Conservation (phyloP, 805 yeast species). For the Candida palmyrensis region DNA sequence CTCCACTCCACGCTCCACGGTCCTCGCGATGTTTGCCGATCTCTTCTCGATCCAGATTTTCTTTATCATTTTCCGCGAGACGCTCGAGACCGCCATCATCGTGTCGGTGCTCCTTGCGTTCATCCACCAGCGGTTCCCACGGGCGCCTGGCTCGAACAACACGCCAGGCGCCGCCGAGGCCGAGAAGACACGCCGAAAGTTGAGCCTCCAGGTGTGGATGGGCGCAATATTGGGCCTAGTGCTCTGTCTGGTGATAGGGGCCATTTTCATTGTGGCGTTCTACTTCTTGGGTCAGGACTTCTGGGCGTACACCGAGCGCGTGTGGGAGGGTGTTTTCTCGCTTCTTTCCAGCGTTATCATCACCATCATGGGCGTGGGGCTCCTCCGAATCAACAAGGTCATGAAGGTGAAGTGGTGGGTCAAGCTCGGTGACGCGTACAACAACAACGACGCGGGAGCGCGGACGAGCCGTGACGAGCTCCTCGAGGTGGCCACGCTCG, state of each 20-base stretch:
- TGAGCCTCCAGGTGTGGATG: constrained; percentile 70
- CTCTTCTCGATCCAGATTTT: constrained; percentile 69
- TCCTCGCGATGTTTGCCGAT: constrained; percentile 21
- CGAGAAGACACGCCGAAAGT: constrained; percentile 7
- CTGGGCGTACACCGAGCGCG: constrained; percentile 83
- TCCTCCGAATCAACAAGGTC: constrained; percentile 69
- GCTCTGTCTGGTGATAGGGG: constrained; percentile 69
- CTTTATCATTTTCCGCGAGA: constrained; percentile 68
- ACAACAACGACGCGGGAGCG: constrained; percentile 5
- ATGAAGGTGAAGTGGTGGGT: constrained; percentile 75
- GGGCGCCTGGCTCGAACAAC: too few relatives aligned
- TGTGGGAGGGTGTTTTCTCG: constrained; percentile 85
- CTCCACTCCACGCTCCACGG: too few relatives aligned
- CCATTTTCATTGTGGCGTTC: constrained; percentile 62
- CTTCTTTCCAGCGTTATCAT: constrained; percentile 73
- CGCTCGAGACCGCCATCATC: constrained; percentile 71
- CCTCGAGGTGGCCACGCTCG: not conserved
- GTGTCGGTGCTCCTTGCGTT: constrained; percentile 70
- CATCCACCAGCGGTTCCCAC: constrained; percentile 50
- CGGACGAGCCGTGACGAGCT: not conserved
- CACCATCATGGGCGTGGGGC: constrained; percentile 81
- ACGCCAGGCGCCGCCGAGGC: constrained; percentile 2
- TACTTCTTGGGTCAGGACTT: constrained; percentile 76
- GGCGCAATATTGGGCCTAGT: constrained; percentile 74
- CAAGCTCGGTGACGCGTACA: constrained; percentile 39